These are phyloP conservation scores for Periglandula ipomoeae DNA, from an alignment of 2,329 filamentous ascomycete genomes.

Conservation along the genomic window DNA sequence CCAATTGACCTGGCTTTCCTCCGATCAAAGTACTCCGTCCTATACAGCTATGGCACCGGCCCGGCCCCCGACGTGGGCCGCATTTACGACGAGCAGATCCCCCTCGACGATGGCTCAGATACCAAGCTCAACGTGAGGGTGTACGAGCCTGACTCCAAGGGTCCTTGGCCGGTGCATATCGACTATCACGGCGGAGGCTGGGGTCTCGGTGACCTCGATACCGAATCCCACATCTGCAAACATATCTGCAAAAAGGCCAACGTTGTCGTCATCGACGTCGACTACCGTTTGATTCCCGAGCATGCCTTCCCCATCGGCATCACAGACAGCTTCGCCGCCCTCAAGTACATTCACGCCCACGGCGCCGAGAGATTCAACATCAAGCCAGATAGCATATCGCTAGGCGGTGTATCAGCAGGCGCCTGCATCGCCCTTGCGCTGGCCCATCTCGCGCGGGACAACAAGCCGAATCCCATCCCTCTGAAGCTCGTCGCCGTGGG, in stretches of 20 bases:
- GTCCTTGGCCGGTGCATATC: slow-evolving; percentile 37
- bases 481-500: slow-evolving; percentile 28
- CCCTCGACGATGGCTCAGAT: slow-evolving; percentile 20
- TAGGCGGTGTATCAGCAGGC: slow-evolving; percentile 38
- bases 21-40: slow-evolving; percentile 31
- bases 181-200: slow-evolving; percentile 42
- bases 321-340: slow-evolving; percentile 38
- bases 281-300: slow-evolving; percentile 43
- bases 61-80: slow-evolving; percentile 30
- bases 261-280: slow-evolving; percentile 40
- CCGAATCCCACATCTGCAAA: slow-evolving; percentile 38
- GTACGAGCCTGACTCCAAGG: slow-evolving; percentile 31
- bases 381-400: slow-evolving; percentile 25
- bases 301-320: slow-evolving; percentile 36
- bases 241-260: slow-evolving; percentile 34
- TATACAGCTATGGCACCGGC: slow-evolving; percentile 35
- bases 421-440: slow-evolving; percentile 29
- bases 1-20: slow-evolving; percentile 31
- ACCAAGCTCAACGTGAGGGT: slow-evolving; percentile 26
- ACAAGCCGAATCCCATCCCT: slow-evolving; percentile 18
- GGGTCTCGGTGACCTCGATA: slow-evolving; percentile 39
- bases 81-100: slow-evolving; percentile 28
- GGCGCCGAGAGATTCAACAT: slow-evolving; percentile 29
- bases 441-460: slow-evolving; percentile 32
- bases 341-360: slow-evolving; percentile 28